Evolutionary conservation across 208 protist genomes (phyloP), one percentile per base, ranked within the genome.

Genomic region (Trypanosoma melophagium): DNA sequence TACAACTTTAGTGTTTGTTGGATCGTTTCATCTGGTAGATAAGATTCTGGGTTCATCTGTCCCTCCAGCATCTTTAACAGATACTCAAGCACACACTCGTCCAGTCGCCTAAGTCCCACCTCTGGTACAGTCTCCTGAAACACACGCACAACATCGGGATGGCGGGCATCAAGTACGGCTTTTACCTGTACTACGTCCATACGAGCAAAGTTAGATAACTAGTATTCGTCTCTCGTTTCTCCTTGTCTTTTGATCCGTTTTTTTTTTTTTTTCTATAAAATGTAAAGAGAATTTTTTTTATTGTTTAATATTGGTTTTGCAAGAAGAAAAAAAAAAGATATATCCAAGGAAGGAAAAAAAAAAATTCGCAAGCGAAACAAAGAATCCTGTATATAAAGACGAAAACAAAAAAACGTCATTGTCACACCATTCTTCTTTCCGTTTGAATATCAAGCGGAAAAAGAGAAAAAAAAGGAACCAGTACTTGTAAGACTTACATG

Each of bases 11-110:
- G 72, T 40, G 90, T 90, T 40, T 88, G 79, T 53, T 80, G 75
- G 19, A 95, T 91, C 24, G 79, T 81, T 28, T 91, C 79, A 44
- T 92, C 87, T 0, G 87, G 82, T 58, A 92, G 62, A 74, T 92
- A 95, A 12, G 87, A 93, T 64, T 86, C 85, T 7, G 87, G 58
- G 21, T 83, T 77, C 45, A 81, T 89, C 69, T 95, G 90, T 28
- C 87, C 90, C 65, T 95, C 90, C 12, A 95, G 80, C 90, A 95
- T 95, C 40, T 82, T 80, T 13, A 95, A 63, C 17, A 95, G 64
- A 74, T 92, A 95, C 70, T 90, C 80, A 7, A 95, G 69, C 22
- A 95, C 90, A 47, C 87, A 93, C 42, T 71, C 75, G 52, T 95
- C 90, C 17, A 95, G 51, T 70, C 80, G 76, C 54, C 81, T 81